Evolutionary conservation across 768 basidiomycete species (phyloP).

Genomic region (Suillus luteus): DNA sequence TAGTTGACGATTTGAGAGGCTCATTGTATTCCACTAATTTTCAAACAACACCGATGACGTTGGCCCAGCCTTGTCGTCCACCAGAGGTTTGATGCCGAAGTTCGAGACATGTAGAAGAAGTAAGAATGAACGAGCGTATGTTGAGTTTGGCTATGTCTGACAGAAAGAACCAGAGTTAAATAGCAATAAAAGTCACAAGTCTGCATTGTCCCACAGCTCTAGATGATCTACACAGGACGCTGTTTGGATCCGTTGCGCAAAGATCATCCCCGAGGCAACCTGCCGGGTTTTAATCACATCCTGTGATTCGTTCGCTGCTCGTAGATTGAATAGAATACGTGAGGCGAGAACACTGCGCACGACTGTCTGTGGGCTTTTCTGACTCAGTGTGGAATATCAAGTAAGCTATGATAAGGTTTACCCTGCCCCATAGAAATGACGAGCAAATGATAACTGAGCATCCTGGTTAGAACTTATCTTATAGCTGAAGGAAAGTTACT

Average conservation of each 20-base stretch:
- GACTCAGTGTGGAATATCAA: not conserved
- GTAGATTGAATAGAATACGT: conserved; percentile 14
- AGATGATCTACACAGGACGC: not conserved
- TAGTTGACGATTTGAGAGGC: not conserved
- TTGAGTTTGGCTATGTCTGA: not conserved
- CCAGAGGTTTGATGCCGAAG: not conserved
- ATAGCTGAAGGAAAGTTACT: not conserved
- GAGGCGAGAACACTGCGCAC: conserved; percentile 14
- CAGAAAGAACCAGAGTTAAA: not conserved
- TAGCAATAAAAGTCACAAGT: not conserved
- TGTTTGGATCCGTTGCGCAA: not conserved
- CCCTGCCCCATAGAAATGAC: not conserved
- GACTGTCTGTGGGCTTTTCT: conserved; percentile 7
- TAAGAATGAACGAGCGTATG: not conserved
- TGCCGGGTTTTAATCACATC: not conserved
- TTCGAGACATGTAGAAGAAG: not conserved
- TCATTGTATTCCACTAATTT: not conserved
- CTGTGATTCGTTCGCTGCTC: not conserved
- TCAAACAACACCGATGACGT: not conserved
- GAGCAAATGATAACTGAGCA: not conserved
- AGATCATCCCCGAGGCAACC: not conserved
- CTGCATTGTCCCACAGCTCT: not conserved
- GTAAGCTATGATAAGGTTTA: not conserved
- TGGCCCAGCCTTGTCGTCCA: not conserved
- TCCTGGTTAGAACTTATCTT: not conserved